Percentiles rank a stretch among this genome's conserved stretches.
Evolutionary conservation across 1,284 basidiomycete species (phyloP).

Genomic region (Leccinum pallidistipes): DNA sequence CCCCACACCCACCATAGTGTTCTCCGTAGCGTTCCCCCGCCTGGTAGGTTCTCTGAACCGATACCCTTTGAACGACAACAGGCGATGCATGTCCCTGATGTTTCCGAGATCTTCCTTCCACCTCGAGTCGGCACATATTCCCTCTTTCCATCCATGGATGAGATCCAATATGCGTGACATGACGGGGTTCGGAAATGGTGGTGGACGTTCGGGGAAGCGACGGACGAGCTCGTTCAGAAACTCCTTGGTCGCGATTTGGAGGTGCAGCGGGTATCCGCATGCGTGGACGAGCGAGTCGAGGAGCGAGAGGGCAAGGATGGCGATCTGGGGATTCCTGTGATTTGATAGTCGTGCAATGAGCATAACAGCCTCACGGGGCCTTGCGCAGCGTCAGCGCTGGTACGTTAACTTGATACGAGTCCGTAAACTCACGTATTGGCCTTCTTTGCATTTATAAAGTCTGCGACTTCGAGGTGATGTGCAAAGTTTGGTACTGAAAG

Average conservation of each 20-base stretch:
- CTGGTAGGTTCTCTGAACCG: slow-evolving; percentile 74
- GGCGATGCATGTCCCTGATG: slow-evolving; percentile 96
- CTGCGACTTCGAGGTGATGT: slow-evolving; percentile 90
- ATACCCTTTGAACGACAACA: slow-evolving; percentile 96
- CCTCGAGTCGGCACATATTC: slow-evolving; percentile 85
- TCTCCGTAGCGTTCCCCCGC: slow-evolving; percentile 42
- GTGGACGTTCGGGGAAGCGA: slow-evolving; percentile 96
- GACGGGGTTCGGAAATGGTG: slow-evolving; percentile 90
- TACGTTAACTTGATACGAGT: not conserved
- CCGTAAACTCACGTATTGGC: slow-evolving; percentile 80
- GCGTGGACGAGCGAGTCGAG: slow-evolving; percentile 94
- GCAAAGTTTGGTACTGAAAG: slow-evolving; percentile 90
- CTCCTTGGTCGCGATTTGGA: slow-evolving; percentile 98
- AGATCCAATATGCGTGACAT: slow-evolving; percentile 95
- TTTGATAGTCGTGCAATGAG: slow-evolving; percentile 81
- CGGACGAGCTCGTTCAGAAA: slow-evolving; percentile 98
- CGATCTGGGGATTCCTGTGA: slow-evolving; percentile 88
- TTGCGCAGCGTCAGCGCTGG: slow-evolving; percentile 28
- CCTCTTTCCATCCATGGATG: slow-evolving; percentile 95
- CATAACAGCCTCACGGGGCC: slow-evolving; percentile 89
- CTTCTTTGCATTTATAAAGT: slow-evolving; percentile 93
- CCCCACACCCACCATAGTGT: slow-evolving; percentile 46
- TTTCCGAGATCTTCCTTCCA: slow-evolving; percentile 98
- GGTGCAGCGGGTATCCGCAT: slow-evolving; percentile 95
- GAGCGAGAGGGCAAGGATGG: slow-evolving; percentile 79